Base-by-base conservation (phyloP, 2,329 filamentous ascomycete species). In the Microsporum ferrugineum region DNA sequence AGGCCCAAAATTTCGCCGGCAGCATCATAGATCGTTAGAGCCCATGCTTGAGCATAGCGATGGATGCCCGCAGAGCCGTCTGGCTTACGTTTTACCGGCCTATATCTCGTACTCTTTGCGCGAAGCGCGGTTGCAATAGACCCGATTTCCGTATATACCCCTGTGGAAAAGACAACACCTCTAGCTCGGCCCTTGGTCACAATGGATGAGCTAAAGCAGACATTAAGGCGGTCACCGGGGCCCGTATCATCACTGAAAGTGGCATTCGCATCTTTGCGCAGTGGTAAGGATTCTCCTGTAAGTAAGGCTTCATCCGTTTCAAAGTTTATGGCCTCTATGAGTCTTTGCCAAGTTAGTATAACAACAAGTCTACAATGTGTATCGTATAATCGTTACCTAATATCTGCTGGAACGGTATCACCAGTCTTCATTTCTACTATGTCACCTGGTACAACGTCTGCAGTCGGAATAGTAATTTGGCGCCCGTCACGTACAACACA, bases 1-100 rank as follows among this genome's bases (percentile, higher is more conserved):
- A 88, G 79, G 57, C 86, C 85, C 8, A 88, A 76, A 68, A 89
- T 86, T 36, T 79, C 77, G 2, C 83, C 84, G 62, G 85, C 71
- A 4, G 80, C 80, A 69, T 86, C 83, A 12, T 76, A 78, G 41
- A 79, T 70, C 2, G 83, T 86, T 61, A 81, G 70, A 23, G 74
- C 70, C 71, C 76, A 79, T 3, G 78, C 77, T 67, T 80, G 72
- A 17, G 76, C 70, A 61, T 83, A 81, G 65, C 80, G 79, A 58
- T 79, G 75, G 61, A 82, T 75, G 66, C 82, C 74, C 55, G 68
- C 78, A 75, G 77, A 66, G 72, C 79, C 69, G 69, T 77, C 71
- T 1, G 77, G 72, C 56, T 77, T 77, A 55, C 78, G 76, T 73
- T 81, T 80, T 49, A 82, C 79, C 0, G 72, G 76, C 1, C 81